These are phyloP conservation scores for Botrytis elliptica DNA, from an alignment of 2,329 filamentous ascomycete species.

Conservation along the genomic window DNA sequence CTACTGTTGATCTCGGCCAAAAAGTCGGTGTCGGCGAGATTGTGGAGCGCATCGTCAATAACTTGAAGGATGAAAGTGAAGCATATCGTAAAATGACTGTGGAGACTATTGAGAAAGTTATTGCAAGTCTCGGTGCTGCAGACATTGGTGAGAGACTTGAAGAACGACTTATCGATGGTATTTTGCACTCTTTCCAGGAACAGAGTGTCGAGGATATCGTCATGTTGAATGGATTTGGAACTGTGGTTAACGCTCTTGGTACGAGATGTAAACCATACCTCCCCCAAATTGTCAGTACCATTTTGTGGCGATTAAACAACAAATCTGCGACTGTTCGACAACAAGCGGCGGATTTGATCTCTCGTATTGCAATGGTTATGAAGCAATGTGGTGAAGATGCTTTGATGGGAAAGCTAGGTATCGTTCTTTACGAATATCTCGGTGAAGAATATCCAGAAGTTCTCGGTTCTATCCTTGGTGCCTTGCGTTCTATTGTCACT, in stretches of 20 bases:
- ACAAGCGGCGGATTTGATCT: slow-evolving; percentile 94
- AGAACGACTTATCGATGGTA: slow-evolving; percentile 91
- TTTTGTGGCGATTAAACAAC: slow-evolving; percentile 96
- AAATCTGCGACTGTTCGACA: slow-evolving; percentile 96
- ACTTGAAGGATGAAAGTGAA: slow-evolving; percentile 97
- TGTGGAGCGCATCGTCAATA: slow-evolving; percentile 85
- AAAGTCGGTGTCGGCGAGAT: slow-evolving; percentile 98
- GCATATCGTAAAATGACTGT: slow-evolving; percentile 99
- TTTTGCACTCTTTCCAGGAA: slow-evolving; percentile 95
- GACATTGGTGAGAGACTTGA: slow-evolving; percentile 92
- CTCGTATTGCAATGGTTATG: slow-evolving; percentile 97
- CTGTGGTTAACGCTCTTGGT: slow-evolving; percentile 92
- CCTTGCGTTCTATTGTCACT: slow-evolving; percentile 91
- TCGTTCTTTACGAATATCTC: slow-evolving; percentile 95
- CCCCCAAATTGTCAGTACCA: slow-evolving; percentile 94
- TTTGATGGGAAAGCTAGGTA: slow-evolving; percentile 89
- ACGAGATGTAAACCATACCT: slow-evolving; percentile 94
- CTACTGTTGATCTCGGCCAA: slow-evolving; percentile 92
- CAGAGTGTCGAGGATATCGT: slow-evolving; percentile 95
- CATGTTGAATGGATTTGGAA: slow-evolving; percentile 96
- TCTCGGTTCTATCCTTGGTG: slow-evolving; percentile 91
- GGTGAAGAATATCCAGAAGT: slow-evolving; percentile 99
- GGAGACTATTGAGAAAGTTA: slow-evolving; percentile 94
- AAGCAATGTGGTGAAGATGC: slow-evolving; percentile 97
- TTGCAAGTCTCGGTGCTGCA: slow-evolving; percentile 87